Conservation (phyloP, 202 grass and related monocot genomes). For the Carex arenaria region DNA sequence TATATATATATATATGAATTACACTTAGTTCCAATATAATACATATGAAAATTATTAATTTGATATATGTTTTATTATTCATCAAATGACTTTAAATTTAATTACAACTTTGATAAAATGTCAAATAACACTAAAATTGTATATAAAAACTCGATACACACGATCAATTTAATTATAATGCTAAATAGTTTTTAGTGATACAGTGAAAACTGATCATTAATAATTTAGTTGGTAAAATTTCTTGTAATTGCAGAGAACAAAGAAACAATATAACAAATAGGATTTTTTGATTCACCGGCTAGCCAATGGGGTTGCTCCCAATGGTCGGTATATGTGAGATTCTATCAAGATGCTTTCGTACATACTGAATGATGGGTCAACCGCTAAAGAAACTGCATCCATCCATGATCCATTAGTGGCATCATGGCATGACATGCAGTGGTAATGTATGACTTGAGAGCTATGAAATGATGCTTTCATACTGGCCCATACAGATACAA, state of each 20-base stretch:
- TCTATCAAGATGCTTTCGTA: background rate
- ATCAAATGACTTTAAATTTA: background rate
- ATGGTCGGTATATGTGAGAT: background rate
- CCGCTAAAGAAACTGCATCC: conserved; percentile 4
- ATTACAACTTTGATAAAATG: background rate
- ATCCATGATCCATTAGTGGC: background rate
- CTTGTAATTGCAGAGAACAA: background rate
- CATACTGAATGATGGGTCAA: conserved; percentile 9
- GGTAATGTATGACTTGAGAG: background rate
- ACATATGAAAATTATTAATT: too few species aligned
- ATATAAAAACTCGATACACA: background rate
- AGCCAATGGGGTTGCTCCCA: background rate
- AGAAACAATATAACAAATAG: background rate
- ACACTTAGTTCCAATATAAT: too few species aligned
- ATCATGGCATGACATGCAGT: conserved; percentile 14
- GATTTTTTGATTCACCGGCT: background rate
- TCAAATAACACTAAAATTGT: background rate
- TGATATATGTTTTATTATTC: too few species aligned
- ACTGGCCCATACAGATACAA: conserved; percentile 5
- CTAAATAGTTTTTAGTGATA: background rate
- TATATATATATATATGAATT: too few species aligned
- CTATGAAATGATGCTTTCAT: background rate
- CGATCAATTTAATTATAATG: background rate
- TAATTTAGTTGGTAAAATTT: background rate
- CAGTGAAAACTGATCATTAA: background rate